Evolutionary conservation across 1,284 basidiomycete species (phyloP).

Genomic region (Spongiforma sp.): DNA sequence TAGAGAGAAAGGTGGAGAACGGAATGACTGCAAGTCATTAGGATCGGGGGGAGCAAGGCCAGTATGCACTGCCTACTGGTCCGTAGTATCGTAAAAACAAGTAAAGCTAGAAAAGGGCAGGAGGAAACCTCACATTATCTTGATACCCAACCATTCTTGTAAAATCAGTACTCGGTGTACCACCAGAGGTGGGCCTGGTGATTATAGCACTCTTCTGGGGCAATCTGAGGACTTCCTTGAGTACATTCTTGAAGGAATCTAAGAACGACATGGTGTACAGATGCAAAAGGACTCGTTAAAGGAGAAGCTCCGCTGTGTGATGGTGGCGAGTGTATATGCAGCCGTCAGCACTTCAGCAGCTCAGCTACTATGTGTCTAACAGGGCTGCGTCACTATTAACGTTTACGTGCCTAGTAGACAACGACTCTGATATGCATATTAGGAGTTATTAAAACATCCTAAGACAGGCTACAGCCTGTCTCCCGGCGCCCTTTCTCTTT

Average conservation of each 20-base stretch:
- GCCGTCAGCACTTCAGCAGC: too few relatives aligned
- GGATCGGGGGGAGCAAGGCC: conserved; percentile 66
- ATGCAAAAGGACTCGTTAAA: too few relatives aligned
- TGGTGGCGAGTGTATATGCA: neutral
- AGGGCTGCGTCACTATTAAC: too few relatives aligned
- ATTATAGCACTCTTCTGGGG: conserved; percentile 8
- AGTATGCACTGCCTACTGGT: conserved; percentile 54
- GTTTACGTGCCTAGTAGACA: too few relatives aligned
- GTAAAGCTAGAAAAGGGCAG: conserved; percentile 6
- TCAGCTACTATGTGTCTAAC: too few relatives aligned
- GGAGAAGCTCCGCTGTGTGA: neutral
- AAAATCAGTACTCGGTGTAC: conserved; percentile 62
- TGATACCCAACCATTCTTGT: conserved; percentile 66
- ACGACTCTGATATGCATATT: too few relatives aligned
- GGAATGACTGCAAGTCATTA: conserved; percentile 69
- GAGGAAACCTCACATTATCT: conserved; percentile 63
- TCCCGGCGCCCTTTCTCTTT: too few relatives aligned
- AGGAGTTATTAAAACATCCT: too few relatives aligned
- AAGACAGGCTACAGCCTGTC: too few relatives aligned
- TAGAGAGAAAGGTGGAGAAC: conserved; percentile 13
- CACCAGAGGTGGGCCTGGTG: conserved; percentile 46
- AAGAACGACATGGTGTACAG: conserved; percentile 24
- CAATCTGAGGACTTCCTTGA: conserved; percentile 38
- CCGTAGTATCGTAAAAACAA: conserved; percentile 39
- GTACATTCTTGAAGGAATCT: conserved; percentile 33